phyloP scores from a whole-genome alignment of 2,329 filamentous ascomycete species.

The Penicillium sumatraense region DNA sequence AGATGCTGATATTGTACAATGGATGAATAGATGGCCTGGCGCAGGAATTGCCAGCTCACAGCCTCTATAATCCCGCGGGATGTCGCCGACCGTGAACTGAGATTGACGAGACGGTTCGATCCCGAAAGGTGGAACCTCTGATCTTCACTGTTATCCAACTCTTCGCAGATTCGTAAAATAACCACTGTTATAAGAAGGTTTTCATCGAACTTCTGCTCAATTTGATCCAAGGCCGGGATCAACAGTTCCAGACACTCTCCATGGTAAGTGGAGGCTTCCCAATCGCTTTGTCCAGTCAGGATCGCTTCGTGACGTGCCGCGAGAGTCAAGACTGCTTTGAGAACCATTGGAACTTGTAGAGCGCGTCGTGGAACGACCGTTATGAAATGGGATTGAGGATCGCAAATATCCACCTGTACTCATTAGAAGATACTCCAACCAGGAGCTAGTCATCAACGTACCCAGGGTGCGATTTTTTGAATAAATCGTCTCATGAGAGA shows the following conservation, averaged over 20 bases:
- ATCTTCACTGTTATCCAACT: constrained; percentile 40
- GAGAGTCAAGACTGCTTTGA: constrained; percentile 54
- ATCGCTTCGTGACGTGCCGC: constrained; percentile 52
- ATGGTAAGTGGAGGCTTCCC: constrained; percentile 51
- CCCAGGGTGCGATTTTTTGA: constrained; percentile 39
- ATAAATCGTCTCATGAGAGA: constrained; percentile 40
- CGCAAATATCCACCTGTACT: constrained; percentile 39
- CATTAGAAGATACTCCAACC: neutral
- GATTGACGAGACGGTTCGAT: constrained; percentile 44
- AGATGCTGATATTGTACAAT: constrained; percentile 42
- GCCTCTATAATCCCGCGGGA: constrained; percentile 48
- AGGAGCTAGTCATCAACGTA: constrained; percentile 14
- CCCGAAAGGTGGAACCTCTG: constrained; percentile 45
- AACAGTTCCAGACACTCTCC: constrained; percentile 53
- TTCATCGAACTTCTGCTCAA: constrained; percentile 50
- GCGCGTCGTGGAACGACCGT: constrained; percentile 54
- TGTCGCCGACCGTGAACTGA: constrained; percentile 44
- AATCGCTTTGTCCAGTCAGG: constrained; percentile 42
- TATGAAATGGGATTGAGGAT: constrained; percentile 45
- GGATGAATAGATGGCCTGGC: constrained; percentile 48
- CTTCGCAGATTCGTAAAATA: constrained; percentile 55
- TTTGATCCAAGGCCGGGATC: constrained; percentile 50
- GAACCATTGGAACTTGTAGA: constrained; percentile 51
- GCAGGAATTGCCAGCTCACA: constrained; percentile 48
- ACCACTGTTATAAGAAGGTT: constrained; percentile 55